Evolutionary conservation across 2,329 filamentous ascomycete species (phyloP).

Genomic region (Pezicula carpinea): DNA sequence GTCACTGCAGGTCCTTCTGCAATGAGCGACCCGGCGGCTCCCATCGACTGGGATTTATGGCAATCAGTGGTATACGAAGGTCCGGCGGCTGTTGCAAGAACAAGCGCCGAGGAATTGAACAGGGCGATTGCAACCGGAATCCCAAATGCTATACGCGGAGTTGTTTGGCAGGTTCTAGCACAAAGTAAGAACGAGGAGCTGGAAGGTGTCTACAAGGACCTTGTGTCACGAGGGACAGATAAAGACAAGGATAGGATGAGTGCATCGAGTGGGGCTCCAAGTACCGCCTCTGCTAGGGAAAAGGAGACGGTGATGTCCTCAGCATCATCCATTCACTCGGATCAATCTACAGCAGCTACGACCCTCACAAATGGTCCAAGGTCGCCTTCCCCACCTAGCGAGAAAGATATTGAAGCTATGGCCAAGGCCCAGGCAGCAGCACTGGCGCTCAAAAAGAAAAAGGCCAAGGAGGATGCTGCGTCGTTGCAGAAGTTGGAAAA

Average conservation of each 20-base stretch:
- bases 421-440: constrained; percentile 60
- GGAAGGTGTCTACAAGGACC: constrained; percentile 79
- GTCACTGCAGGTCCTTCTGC: constrained; percentile 71
- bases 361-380: constrained; percentile 49
- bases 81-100: constrained; percentile 78
- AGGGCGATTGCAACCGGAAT: constrained; percentile 90
- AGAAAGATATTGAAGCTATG: constrained; percentile 59
- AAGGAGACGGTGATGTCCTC: constrained; percentile 70
- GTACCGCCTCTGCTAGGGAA: constrained; percentile 52
- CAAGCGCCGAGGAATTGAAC: constrained; percentile 85
- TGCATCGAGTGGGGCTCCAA: constrained; percentile 33
- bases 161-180: constrained; percentile 96
- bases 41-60: constrained; percentile 99
- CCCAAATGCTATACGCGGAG: constrained; percentile 90
- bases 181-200: constrained; percentile 92
- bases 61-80: constrained; percentile 94
- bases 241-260: constrained; percentile 64
- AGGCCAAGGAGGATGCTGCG: constrained; percentile 70
- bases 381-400: constrained; percentile 51
- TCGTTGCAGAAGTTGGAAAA: constrained; percentile 83
- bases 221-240: constrained; percentile 75
- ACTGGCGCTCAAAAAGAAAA: constrained; percentile 68
- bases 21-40: constrained; percentile 55
- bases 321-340: constrained; percentile 79
- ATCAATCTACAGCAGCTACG: constrained; percentile 58